These are phyloP conservation scores for Mucor ambiguus DNA, from an alignment of 371 early-diverging fungal genomes.

Conservation along the genomic window DNA sequence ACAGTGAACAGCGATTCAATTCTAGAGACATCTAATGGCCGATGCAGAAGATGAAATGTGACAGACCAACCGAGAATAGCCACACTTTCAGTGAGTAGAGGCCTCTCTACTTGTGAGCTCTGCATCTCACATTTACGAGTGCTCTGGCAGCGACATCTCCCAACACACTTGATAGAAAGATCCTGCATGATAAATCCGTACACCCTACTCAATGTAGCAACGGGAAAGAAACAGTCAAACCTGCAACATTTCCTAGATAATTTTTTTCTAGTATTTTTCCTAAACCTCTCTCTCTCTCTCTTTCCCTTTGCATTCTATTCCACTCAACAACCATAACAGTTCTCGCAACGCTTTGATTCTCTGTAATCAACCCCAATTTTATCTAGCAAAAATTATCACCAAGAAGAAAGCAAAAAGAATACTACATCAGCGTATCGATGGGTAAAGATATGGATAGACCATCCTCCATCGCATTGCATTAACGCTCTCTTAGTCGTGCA, in stretches of 20 bases:
- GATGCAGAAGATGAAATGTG: too few relatives aligned
- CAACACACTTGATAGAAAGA: background rate
- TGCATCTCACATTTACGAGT: too few relatives aligned
- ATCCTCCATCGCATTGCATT: background rate
- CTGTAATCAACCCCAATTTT: background rate
- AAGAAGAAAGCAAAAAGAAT: background rate
- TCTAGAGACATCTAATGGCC: background rate
- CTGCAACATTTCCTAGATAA: background rate
- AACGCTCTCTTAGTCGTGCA: conserved; percentile 7
- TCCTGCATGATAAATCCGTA: background rate
- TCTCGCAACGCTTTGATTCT: background rate
- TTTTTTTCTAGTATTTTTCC: conserved; percentile 5
- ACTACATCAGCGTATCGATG: background rate
- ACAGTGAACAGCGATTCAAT: background rate
- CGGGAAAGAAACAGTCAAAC: background rate
- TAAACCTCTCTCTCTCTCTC: background rate
- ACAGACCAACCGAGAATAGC: too few relatives aligned
- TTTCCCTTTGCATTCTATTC: background rate
- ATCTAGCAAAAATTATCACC: background rate
- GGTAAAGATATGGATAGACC: background rate
- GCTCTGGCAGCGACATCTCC: background rate
- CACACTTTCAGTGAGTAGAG: too few relatives aligned
- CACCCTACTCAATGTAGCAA: background rate
- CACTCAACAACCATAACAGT: background rate
- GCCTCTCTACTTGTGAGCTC: background rate